Conservation (phyloP, 805 yeast species). For the Torulaspora quercuum region DNA sequence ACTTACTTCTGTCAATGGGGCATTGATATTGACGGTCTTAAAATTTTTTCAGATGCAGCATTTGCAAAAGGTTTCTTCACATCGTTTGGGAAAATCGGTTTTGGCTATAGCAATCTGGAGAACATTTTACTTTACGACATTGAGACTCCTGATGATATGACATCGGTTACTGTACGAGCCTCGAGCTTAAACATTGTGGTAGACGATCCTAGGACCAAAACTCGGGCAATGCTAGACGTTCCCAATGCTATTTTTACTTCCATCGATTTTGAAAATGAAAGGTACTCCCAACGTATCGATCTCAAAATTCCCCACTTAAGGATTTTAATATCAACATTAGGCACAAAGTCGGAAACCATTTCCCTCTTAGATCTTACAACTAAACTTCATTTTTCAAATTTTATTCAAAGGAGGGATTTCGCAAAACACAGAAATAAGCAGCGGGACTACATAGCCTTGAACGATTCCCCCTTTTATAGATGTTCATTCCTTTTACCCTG, state of each 20-base stretch:
- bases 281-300: constrained; percentile 57
- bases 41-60: constrained; percentile 47
- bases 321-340: constrained; percentile 19
- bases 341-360: constrained; percentile 20
- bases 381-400: constrained; percentile 55
- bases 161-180: constrained; percentile 56
- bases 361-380: constrained; percentile 49
- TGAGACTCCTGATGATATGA: constrained; percentile 62
- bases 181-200: constrained; percentile 47
- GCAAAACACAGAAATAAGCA: constrained; percentile 50
- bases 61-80: constrained; percentile 44
- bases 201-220: constrained; percentile 31
- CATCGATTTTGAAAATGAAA: constrained; percentile 66
- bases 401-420: constrained; percentile 51
- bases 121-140: constrained; percentile 61
- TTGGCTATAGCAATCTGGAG: constrained; percentile 70
- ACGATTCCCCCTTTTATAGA: constrained; percentile 84
- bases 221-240: constrained; percentile 27
- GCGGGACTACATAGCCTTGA: constrained; percentile 57
- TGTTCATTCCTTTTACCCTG: constrained; percentile 64
- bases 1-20: constrained; percentile 93
- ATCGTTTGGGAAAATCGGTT: constrained; percentile 48
- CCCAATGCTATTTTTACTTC: constrained; percentile 39
- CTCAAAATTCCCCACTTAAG: constrained; percentile 48
- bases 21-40: constrained; percentile 59